Evolutionary conservation across 371 early-diverging fungal genomes (phyloP).

Genomic region (Saksenaea oblongispora): DNA sequence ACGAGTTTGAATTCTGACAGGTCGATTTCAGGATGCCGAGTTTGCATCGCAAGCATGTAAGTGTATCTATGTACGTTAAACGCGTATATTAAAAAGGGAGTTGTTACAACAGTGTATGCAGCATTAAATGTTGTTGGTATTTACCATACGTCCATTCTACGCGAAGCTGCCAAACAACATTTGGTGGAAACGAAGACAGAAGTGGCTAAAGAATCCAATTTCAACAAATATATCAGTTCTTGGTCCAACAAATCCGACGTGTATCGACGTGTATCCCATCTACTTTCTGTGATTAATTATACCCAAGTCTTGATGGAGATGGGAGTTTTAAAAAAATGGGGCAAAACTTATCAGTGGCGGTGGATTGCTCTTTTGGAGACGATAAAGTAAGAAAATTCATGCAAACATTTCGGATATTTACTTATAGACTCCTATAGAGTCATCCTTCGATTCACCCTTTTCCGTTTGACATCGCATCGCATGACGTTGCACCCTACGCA

Average conservation of each 20-base stretch:
- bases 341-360: slow-evolving; percentile 66
- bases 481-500: slow-evolving; percentile 69
- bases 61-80: slow-evolving; percentile 10
- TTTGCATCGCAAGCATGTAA: slow-evolving; percentile 89
- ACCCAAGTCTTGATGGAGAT: slow-evolving; percentile 87
- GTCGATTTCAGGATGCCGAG: slow-evolving; percentile 92
- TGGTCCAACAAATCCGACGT: slow-evolving; percentile 48
- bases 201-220: slow-evolving; percentile 54
- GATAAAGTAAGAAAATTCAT: slow-evolving; percentile 62
- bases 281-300: slow-evolving; percentile 74
- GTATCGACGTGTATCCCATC: slow-evolving; percentile 59
- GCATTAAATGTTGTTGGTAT: slow-evolving; percentile 79
- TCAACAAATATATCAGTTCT: slow-evolving; percentile 80
- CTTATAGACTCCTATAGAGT: slow-evolving; percentile 37
- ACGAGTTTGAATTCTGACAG: too few relatives aligned
- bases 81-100: neutral
- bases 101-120: slow-evolving; percentile 67
- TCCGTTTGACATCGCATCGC: slow-evolving; percentile 61
- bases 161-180: slow-evolving; percentile 56
- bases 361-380: slow-evolving; percentile 71
- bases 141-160: slow-evolving; percentile 87
- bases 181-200: slow-evolving; percentile 43
- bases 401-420: slow-evolving; percentile 2
- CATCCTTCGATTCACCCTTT: slow-evolving; percentile 57
- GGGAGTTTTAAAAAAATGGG: slow-evolving; percentile 73